These are phyloP conservation scores for Pyrenophora graminea DNA, from an alignment of 2,329 filamentous ascomycete species.

Conservation along the genomic window DNA sequence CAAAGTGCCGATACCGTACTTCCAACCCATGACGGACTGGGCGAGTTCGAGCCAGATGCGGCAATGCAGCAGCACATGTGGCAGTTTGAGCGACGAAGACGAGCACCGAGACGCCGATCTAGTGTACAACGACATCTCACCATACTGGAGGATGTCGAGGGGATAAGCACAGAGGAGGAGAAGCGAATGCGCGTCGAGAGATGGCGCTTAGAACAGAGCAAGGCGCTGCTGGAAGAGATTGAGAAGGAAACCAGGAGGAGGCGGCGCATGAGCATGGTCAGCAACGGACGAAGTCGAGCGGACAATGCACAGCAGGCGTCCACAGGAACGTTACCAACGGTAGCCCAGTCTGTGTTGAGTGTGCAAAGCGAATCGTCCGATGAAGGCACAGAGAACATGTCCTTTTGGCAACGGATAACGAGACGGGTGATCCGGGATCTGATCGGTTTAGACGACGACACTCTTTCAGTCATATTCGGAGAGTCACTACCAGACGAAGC, in stretches of 20 bases:
- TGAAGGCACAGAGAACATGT: slow-evolving; percentile 60
- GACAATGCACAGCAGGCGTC: slow-evolving; percentile 24
- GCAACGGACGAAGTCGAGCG: slow-evolving; percentile 45
- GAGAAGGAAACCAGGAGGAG: slow-evolving; percentile 77
- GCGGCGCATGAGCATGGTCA: slow-evolving; percentile 65
- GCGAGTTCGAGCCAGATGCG: slow-evolving; percentile 73
- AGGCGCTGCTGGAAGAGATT: slow-evolving; percentile 82
- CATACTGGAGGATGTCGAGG: slow-evolving; percentile 56
- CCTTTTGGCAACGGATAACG: slow-evolving; percentile 80
- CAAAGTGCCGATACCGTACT: slow-evolving; percentile 70
- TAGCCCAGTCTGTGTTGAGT: slow-evolving; percentile 30
- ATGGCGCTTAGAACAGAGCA: slow-evolving; percentile 91
- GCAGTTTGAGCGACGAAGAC: slow-evolving; percentile 73
- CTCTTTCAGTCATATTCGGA: slow-evolving; percentile 85
- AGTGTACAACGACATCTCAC: slow-evolving; percentile 63
- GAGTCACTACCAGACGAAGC: slow-evolving; percentile 66
- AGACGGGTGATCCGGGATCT: slow-evolving; percentile 85
- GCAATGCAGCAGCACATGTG: slow-evolving; percentile 82
- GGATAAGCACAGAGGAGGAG: slow-evolving; percentile 67
- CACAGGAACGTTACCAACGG: slow-evolving; percentile 13
- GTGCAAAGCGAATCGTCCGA: slow-evolving; percentile 45
- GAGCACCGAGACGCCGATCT: slow-evolving; percentile 56
- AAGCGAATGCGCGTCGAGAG: slow-evolving; percentile 83
- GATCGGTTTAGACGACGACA: slow-evolving; percentile 84
- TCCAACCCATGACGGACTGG: slow-evolving; percentile 90